phyloP scores from a whole-genome alignment of 2,329 filamentous ascomycete genomes.

The Diaporthe helianthi region DNA sequence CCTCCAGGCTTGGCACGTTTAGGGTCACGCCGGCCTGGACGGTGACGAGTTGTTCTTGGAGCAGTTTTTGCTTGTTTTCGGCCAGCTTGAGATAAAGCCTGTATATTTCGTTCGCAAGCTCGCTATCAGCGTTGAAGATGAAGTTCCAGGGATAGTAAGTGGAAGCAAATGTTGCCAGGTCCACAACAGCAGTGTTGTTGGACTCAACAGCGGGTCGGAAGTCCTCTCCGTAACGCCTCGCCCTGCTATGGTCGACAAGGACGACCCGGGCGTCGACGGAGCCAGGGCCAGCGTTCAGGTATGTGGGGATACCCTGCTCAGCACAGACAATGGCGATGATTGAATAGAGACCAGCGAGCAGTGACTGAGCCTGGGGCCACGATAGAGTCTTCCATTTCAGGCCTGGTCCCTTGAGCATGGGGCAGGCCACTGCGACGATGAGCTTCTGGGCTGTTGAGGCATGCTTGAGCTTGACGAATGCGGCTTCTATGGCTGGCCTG shows the following conservation, averaged over 20 bases:
- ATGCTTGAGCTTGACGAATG: conserved; percentile 57
- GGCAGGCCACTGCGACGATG: conserved; percentile 66
- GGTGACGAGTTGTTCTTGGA: conserved; percentile 57
- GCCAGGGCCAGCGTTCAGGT: conserved; percentile 62
- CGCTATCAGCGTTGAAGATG: conserved; percentile 71
- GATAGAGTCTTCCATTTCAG: conserved; percentile 59
- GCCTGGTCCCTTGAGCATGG: conserved; percentile 62
- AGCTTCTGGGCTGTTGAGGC: conserved; percentile 47
- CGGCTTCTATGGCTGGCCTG: conserved; percentile 61
- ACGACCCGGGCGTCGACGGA: conserved; percentile 80
- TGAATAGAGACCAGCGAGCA: conserved; percentile 80
- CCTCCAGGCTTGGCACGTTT: conserved; percentile 40
- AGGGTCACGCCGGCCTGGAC: conserved; percentile 62
- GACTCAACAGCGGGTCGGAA: conserved; percentile 47
- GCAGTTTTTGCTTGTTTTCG: conserved; percentile 55
- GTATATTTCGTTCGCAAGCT: conserved; percentile 67
- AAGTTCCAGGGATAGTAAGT: conserved; percentile 66
- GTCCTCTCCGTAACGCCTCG: conserved; percentile 43
- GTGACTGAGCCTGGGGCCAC: conserved; percentile 74
- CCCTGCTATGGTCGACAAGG: conserved; percentile 68
- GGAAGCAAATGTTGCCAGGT: conserved; percentile 59
- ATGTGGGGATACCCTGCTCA: conserved; percentile 65
- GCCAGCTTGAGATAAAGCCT: conserved; percentile 54
- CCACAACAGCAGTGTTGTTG: conserved; percentile 56
- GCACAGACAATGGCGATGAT: conserved; percentile 77